Percentiles rank a stretch among this genome's conserved stretches.
Evolutionary conservation across 768 basidiomycete genomes (phyloP).

Genomic region (Cantharellus cinnabarinus): DNA sequence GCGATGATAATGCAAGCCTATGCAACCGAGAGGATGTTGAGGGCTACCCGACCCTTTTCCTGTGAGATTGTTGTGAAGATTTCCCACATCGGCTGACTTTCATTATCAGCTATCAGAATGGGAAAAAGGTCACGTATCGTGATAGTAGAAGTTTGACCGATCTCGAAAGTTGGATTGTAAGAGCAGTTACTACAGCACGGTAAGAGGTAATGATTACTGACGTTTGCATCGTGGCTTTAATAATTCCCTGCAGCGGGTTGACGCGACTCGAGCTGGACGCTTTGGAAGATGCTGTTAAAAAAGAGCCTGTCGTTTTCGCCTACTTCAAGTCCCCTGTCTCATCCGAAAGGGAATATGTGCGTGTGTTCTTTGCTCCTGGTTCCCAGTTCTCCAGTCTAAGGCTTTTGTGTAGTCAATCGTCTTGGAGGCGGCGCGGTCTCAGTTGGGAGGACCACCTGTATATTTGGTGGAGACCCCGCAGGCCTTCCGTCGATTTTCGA

Average conservation of each 20-base stretch:
- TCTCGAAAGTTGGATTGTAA: slow-evolving; percentile 53
- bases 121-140: slow-evolving; percentile 47
- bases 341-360: slow-evolving; percentile 14
- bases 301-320: slow-evolving; percentile 37
- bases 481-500: no score
- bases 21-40: slow-evolving; percentile 47
- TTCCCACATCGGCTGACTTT: neutral
- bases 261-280: slow-evolving; percentile 19
- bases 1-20: slow-evolving; percentile 48
- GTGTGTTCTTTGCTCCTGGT: neutral
- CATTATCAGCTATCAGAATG: slow-evolving; percentile 23
- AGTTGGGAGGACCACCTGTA: no score
- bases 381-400: no score
- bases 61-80: slow-evolving; percentile 24
- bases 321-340: slow-evolving; percentile 23
- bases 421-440: no score
- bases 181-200: slow-evolving; percentile 37
- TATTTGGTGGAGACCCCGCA: no score
- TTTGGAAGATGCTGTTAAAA: slow-evolving; percentile 23
- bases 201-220: slow-evolving; percentile 21
- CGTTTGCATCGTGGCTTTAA: neutral
- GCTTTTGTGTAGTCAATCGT: no score
- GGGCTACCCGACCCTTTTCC: slow-evolving; percentile 70
- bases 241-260: slow-evolving; percentile 16
- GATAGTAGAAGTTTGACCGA: slow-evolving; percentile 52